These are phyloP conservation scores for Lactarius evosmus DNA, from an alignment of 768 basidiomycete genomes.

Conservation along the genomic window DNA sequence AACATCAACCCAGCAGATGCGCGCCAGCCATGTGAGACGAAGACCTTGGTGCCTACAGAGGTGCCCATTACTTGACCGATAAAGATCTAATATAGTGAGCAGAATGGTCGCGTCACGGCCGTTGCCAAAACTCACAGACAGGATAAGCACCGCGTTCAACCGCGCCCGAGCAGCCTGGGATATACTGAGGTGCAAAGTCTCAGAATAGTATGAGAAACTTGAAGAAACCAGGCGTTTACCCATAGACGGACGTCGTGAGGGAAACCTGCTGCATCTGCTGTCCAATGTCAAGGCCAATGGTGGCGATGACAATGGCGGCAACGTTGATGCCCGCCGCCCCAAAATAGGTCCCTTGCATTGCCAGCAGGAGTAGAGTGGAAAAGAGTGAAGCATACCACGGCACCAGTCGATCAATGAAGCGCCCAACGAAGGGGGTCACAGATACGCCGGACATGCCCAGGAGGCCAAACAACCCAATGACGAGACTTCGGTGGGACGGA, in stretches of 20 bases:
- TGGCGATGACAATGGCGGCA: conserved; percentile 36
- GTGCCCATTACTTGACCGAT: conserved; percentile 41
- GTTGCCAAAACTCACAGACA: conserved; percentile 13
- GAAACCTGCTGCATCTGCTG: conserved; percentile 39
- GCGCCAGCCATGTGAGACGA: conserved; percentile 36
- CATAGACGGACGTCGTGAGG: conserved; percentile 21
- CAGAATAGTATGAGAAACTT: neutral
- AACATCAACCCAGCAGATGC: conserved; percentile 32
- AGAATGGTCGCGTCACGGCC: neutral
- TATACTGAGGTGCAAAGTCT: conserved; percentile 1
- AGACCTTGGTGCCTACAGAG: conserved; percentile 37
- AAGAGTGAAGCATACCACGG: conserved; percentile 41
- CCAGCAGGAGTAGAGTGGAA: conserved; percentile 30
- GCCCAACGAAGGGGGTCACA: conserved; percentile 24
- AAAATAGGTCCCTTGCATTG: conserved; percentile 32
- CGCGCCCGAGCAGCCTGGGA: conserved; percentile 12
- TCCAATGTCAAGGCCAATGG: conserved; percentile 37
- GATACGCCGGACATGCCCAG: conserved; percentile 40
- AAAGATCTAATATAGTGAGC: conserved; percentile 1
- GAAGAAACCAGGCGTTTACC: neutral
- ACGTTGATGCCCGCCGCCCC: conserved; percentile 36
- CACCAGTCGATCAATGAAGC: conserved; percentile 32
- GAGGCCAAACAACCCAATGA: conserved; percentile 44
- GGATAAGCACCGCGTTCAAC: conserved; percentile 22
- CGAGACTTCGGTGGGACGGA: conserved; percentile 28